Evolutionary conservation across 441 rosid genomes (phyloP).

Genomic region (Euphorbia celastroides): DNA sequence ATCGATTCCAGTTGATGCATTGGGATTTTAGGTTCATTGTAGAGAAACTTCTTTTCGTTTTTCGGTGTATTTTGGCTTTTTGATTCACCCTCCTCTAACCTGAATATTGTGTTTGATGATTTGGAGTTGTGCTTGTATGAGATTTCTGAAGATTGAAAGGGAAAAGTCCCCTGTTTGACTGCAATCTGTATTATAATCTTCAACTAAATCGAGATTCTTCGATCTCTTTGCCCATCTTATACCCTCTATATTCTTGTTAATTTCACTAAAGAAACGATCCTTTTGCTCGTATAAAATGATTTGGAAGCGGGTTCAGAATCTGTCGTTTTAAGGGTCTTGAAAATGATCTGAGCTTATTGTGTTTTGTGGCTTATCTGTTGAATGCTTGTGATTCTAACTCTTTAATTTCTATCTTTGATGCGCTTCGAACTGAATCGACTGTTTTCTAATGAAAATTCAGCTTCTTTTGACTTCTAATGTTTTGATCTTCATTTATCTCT

Average conservation of each 20-base stretch:
- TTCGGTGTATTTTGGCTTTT: conserved; percentile 1
- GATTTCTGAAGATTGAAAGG: conserved; percentile 12
- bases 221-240: neutral
- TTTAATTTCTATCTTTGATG: neutral
- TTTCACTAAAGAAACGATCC: neutral
- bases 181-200: conserved; percentile 5
- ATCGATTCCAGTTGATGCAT: conserved; percentile 49
- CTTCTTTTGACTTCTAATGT: too few relatives aligned
- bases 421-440: neutral
- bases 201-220: conserved; percentile 7
- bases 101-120: conserved; percentile 15
- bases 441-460: too few relatives aligned
- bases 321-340: neutral
- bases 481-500: too few relatives aligned
- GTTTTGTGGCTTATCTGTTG: too few relatives aligned
- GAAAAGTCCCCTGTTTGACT: neutral
- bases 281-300: neutral
- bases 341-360: conserved; percentile 6
- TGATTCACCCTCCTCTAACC: conserved; percentile 1
- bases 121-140: conserved; percentile 22
- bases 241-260: neutral
- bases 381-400: neutral
- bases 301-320: neutral
- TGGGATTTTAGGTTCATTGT: conserved; percentile 33
- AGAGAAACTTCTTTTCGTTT: conserved; percentile 17